Percentiles rank a stretch among this genome's conserved stretches.
Conservation (phyloP, 83 land plant species). For the Picea engelmannii region DNA sequence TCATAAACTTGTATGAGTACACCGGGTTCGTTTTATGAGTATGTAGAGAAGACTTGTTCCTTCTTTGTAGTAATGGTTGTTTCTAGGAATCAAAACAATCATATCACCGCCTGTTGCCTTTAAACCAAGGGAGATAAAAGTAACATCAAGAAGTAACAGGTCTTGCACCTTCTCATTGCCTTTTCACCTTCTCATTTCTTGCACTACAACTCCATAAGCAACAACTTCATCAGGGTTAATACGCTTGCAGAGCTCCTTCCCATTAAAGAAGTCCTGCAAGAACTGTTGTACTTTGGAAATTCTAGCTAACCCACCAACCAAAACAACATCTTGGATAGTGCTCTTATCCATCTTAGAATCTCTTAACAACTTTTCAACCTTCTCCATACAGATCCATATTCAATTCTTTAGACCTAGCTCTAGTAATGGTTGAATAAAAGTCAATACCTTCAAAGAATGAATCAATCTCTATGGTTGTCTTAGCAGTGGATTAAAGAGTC, state of each 20-base stretch:
- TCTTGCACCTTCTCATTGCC: constrained; percentile 30
- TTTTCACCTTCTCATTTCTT: constrained; percentile 17
- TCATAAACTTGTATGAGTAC: constrained; percentile 34
- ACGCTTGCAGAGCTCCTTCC: constrained; percentile 33
- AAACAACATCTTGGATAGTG: constrained; percentile 30
- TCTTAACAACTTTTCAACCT: constrained; percentile 31
- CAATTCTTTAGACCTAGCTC: constrained; percentile 52
- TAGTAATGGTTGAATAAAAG: too few species aligned
- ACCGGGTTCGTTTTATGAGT: constrained; percentile 27
- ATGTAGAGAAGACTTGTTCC: constrained; percentile 29
- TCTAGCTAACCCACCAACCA: constrained; percentile 36
- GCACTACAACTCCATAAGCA: constrained; percentile 24
- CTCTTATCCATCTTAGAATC: constrained; percentile 36
- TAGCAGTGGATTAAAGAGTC: constrained; percentile 15
- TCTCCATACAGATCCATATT: constrained; percentile 47
- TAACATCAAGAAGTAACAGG: constrained; percentile 29
- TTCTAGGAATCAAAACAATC: constrained; percentile 31
- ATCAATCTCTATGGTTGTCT: constrained; percentile 25
- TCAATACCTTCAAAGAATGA: constrained; percentile 21
- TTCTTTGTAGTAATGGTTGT: constrained; percentile 33
- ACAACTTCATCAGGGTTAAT: constrained; percentile 19
- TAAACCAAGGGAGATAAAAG: constrained; percentile 34
- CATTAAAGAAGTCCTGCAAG: constrained; percentile 32
- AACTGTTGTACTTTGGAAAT: constrained; percentile 34
- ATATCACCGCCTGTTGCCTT: constrained; percentile 30